phyloP scores from a whole-genome alignment of 345 rosid species.

The Moricandia arvensis region DNA sequence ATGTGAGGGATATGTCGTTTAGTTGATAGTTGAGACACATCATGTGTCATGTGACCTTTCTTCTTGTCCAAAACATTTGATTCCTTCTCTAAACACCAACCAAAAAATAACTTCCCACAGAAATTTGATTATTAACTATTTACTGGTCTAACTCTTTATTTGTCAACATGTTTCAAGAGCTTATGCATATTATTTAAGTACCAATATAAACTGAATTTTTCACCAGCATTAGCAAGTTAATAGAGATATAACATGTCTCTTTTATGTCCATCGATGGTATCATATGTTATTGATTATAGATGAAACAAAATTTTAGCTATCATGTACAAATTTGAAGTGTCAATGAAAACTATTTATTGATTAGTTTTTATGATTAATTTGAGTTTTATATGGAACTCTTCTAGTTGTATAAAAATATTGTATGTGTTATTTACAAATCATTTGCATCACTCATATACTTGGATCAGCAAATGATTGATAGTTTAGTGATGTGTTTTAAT shows the following conservation, averaged over 20 bases:
- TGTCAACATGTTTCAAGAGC: neutral
- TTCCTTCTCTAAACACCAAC: slow-evolving; percentile 23
- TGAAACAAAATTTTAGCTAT: neutral
- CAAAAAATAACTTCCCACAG: neutral
- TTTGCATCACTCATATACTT: neutral
- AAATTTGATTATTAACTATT: neutral
- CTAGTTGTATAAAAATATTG: neutral
- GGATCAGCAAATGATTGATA: neutral
- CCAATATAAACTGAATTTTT: neutral
- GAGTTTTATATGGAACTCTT: neutral
- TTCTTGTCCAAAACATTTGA: slow-evolving; percentile 29
- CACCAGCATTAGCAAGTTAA: neutral
- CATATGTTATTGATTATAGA: neutral
- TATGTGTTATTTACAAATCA: neutral
- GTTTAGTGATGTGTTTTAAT: neutral
- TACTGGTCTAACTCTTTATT: neutral
- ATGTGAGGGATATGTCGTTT: slow-evolving; percentile 36
- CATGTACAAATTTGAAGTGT: neutral
- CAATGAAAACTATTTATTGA: neutral
- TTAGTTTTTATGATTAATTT: neutral
- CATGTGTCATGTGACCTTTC: slow-evolving; percentile 37
- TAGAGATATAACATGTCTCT: neutral
- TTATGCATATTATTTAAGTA: neutral
- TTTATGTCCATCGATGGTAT: neutral
- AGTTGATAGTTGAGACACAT: slow-evolving; percentile 33